Percentiles rank a stretch among this genome's conserved stretches.
Conservation (phyloP, 23 red algal species). For the Gracilaria vermiculophylla region DNA sequence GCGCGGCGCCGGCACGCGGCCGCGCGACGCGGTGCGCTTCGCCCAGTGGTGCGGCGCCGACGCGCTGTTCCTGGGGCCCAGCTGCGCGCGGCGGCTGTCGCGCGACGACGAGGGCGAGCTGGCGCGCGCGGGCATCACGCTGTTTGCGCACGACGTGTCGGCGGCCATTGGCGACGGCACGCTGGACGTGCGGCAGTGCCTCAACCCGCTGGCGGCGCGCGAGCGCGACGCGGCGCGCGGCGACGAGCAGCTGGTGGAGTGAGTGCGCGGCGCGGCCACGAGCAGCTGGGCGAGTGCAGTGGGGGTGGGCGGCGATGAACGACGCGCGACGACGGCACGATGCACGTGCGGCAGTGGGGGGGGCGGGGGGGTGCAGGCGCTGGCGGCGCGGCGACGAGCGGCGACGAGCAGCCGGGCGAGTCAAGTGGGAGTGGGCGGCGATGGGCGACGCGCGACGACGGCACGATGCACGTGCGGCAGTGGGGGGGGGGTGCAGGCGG, state of each 20-base stretch:
- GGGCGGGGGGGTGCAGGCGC: too few species aligned
- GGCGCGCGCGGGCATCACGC: conserved; percentile 50
- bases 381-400: too few species aligned
- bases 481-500: too few species aligned
- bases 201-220: conserved; percentile 1
- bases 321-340: too few species aligned
- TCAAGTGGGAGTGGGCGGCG: too few species aligned
- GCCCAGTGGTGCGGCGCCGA: conserved; percentile 62
- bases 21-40: conserved; percentile 55
- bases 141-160: conserved; percentile 68
- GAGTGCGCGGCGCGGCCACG: background rate
- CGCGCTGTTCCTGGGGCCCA: conserved; percentile 71
- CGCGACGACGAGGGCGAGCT: conserved; percentile 41
- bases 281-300: too few species aligned
- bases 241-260: conserved; percentile 26
- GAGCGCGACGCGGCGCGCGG: background rate
- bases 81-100: background rate
- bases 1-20: conserved; percentile 4
- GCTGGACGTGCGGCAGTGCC: conserved; percentile 49
- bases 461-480: too few species aligned
- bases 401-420: too few species aligned
- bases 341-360: too few species aligned
- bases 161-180: conserved; percentile 52
- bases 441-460: too few species aligned
- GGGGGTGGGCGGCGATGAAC: too few species aligned